Evolutionary conservation across 805 yeast species (phyloP), one percentile per base, ranked within the genome.

Genomic region (Saturnispora ahearnii): DNA sequence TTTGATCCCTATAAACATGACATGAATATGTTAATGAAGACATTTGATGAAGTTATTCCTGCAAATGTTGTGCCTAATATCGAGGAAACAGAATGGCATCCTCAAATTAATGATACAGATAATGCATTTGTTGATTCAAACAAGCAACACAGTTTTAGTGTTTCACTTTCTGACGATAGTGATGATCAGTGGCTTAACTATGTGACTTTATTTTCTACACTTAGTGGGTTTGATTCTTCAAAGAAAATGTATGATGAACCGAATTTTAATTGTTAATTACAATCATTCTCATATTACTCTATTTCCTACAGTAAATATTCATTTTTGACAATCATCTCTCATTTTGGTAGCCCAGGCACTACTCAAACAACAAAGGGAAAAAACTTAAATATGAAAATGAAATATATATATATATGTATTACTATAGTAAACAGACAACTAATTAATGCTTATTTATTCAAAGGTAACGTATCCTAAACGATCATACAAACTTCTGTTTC

Each of bases 401-500:
- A 22, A 22, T 38, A 38, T 24, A 38, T 26, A 18, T 8, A 18
- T 36, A 18, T 26, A 26, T 26, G 29, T 26, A 26, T 26, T 6
- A 26, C 9, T 26, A 26, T 26, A 26, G 29, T 26, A 18, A 9
- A 18, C 38, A 18, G 21, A 36, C 24, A 10, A 33, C 12, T 38
- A 22, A 22, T 22, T n/a, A 24, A 11, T 24, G 29, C 30, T 58
- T n/a, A 52, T 58, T 30, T 44, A 53, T 34, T 57, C 49, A 36
- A 64, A 62, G 6, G 59, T 59, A 34, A 64, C 53, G 49, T 52
- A 56, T 2, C 93, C 90, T 50, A 76, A 71, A 59, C 96, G 77
- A 66, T 93, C 99, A 61, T 79, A 87, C 38, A 81, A 69, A 37
- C 89, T 80, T 55, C 89, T 81, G 41, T 84, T 79, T 65, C 99